Base-by-base conservation (phyloP, 2,329 filamentous ascomycete genomes). In the Fusarium sacchari region DNA sequence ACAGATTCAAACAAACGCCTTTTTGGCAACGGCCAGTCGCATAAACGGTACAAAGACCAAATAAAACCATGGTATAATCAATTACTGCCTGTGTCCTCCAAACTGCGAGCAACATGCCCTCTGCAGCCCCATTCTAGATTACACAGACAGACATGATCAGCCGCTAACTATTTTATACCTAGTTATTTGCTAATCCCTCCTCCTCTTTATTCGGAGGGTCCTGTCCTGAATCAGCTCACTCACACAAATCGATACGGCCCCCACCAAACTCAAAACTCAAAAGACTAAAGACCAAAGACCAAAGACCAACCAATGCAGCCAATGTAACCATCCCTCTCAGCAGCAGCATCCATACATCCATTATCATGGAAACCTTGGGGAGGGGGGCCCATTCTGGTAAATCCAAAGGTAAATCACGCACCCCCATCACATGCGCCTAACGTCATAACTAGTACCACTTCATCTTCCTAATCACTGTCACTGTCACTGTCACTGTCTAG, bases 351-450 rank as follows among this genome's bases (percentile, higher is more conserved):
- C n/a, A n/a, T n/a, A n/a, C n/a, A 50, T 20, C 47, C 47, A 50
- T 40, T 40, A 42, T 30, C 36, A n/a, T n/a, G n/a, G n/a, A 53
- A 56, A 34, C 34, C 22, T 24, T 24, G 22, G 12, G n/a, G n/a
- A n/a, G n/a, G n/a, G n/a, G 17, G 12, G 8, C 58, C 71, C 53
- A 71, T 68, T 60, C 30, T 59, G 49, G 71, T 55, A 73, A 67
- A 49, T 42, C 13, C 37, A 24, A 22, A 64, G 22, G 71, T 56
- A 74, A 72, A 73, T 74, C 71, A 71, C 67, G 71, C 71, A 74
- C 46, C 36, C 30, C 20, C 34, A 72, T 74, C 71, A 74, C 71
- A 73, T 72, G 71, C 71, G 40, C 71, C 71, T 72, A 67, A 73
- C 67, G 67, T 72, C 71, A 74, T 73, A n/a, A n/a, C n/a, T n/a